These are phyloP conservation scores for Colletotrichum sp. DNA, from an alignment of 2,329 filamentous ascomycete genomes.

Conservation along the genomic window DNA sequence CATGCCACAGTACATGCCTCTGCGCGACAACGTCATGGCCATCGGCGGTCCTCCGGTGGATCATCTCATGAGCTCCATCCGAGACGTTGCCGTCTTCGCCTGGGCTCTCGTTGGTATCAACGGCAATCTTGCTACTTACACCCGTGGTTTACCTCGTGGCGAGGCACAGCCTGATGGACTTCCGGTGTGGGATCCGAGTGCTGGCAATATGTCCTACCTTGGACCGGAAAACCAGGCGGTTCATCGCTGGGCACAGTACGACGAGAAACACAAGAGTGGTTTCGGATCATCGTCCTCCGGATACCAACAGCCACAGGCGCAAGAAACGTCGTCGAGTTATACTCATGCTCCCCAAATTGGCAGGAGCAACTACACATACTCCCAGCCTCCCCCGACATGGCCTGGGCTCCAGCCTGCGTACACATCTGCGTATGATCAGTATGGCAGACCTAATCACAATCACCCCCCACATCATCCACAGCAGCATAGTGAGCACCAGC, in stretches of 20 bases:
- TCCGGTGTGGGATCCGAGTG: slow-evolving; percentile 61
- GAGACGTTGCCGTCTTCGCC: slow-evolving; percentile 86
- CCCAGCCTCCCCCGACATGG: slow-evolving; percentile 16
- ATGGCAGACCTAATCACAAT: background rate
- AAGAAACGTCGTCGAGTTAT: background rate
- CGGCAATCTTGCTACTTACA: slow-evolving; percentile 70
- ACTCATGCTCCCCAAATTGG: background rate
- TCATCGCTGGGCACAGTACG: slow-evolving; percentile 28
- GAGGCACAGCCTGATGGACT: slow-evolving; percentile 65
- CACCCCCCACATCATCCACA: background rate
- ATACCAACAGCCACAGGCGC: background rate
- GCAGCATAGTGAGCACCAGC: background rate
- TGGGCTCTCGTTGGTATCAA: slow-evolving; percentile 86
- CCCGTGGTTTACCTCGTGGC: slow-evolving; percentile 65
- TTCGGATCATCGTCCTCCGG: background rate
- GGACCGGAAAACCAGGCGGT: slow-evolving; percentile 41
- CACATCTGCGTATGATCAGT: slow-evolving; percentile 10
- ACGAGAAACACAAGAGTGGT: slow-evolving; percentile 15
- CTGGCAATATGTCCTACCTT: slow-evolving; percentile 32
- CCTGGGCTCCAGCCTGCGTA: slow-evolving; percentile 16
- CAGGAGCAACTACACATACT: background rate
- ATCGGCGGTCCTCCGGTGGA: slow-evolving; percentile 60
- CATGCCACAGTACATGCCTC: slow-evolving; percentile 48
- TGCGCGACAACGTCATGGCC: slow-evolving; percentile 47
- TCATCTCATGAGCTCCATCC: slow-evolving; percentile 79